phyloP scores from a whole-genome alignment of 2,329 filamentous ascomycete genomes.

The Sporothrix sp. region DNA sequence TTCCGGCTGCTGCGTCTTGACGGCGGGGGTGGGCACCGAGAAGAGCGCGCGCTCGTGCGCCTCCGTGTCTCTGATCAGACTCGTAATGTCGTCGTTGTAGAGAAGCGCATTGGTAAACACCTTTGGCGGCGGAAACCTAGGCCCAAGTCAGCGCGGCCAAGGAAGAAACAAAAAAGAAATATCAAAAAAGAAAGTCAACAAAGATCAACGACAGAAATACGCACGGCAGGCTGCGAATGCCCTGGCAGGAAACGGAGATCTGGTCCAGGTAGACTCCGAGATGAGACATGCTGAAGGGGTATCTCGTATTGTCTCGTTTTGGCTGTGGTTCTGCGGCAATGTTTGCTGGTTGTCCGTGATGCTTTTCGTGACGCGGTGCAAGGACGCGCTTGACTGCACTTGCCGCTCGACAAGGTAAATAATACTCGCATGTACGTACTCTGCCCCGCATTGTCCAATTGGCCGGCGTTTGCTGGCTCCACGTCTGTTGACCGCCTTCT shows the following conservation, averaged over 20 bases:
- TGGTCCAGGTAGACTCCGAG: constrained; percentile 65
- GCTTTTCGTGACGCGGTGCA: neutral
- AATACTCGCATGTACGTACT: neutral
- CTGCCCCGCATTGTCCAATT: constrained; percentile 12
- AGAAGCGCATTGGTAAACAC: constrained; percentile 93
- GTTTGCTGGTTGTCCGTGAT: neutral
- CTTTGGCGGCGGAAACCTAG: constrained; percentile 81
- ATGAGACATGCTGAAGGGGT: constrained; percentile 48
- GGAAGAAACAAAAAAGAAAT: too few relatives aligned
- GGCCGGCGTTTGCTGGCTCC: neutral
- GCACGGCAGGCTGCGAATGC: constrained; percentile 66
- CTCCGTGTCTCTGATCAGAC: constrained; percentile 90
- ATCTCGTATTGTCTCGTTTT: neutral
- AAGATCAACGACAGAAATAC: too few relatives aligned
- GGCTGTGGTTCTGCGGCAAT: neutral
- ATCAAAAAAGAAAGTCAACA: neutral
- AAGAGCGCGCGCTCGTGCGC: constrained; percentile 90
- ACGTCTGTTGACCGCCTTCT: constrained; percentile 4
- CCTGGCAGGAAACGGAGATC: constrained; percentile 64
- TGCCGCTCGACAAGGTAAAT: neutral
- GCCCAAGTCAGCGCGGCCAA: too few relatives aligned
- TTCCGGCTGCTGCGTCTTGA: constrained; percentile 16
- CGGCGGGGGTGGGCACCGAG: constrained; percentile 74
- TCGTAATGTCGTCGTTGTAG: constrained; percentile 81
- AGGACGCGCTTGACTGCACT: neutral